Base-by-base conservation (phyloP, 208 protist genomes). In the Leishmania tarentolae region DNA sequence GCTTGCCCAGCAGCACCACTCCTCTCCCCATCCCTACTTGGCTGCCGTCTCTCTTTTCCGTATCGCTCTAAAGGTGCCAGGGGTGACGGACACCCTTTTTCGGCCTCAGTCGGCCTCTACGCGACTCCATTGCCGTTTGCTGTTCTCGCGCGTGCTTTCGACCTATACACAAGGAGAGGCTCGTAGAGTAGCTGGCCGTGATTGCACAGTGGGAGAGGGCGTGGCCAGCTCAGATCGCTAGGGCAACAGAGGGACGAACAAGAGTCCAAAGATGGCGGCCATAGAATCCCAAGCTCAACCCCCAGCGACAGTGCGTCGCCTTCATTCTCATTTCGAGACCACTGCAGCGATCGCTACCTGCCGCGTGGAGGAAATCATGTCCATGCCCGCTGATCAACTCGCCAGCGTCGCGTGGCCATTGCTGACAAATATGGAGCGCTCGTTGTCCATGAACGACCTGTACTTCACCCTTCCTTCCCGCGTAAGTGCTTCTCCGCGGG, bases 381-480 rank as follows among this genome's bases (percentile, higher is more conserved):
- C 76, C 35, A 78, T 91, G 50, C 75, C 90, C 2, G 78, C 79
- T 2, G 85, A 86, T 24, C 82, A 66, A 56, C 79, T 94, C 1
- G 90, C 84, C 24, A 75, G 86, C 65, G 76, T 90, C 9, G 88
- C 88, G 52, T 94, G 90, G 90, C 88, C 88, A 46, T 77, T 92
- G 50, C 76, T 92, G 11, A 44, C 79, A 21, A 72, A 75, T 61
- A 74, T 59, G 21, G 76, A 84, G 74, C 78, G 80, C 11, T 59
- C 65, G 11, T 59, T 77, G 21, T 78, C 79, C 21, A 79, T 80
- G 82, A 75, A 56, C 7, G 86, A 89, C 42, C n/a, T 89, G 21
- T 75, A 77, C 66, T 83, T 89, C 63, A 75, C 70, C 31, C 83
- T 83, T 47, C 82, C 86, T 4, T 73, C 84, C 75, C 86, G 86